These are phyloP conservation scores for Fraxinus americana DNA, from an alignment of 257 asterid species.

Conservation along the genomic window DNA sequence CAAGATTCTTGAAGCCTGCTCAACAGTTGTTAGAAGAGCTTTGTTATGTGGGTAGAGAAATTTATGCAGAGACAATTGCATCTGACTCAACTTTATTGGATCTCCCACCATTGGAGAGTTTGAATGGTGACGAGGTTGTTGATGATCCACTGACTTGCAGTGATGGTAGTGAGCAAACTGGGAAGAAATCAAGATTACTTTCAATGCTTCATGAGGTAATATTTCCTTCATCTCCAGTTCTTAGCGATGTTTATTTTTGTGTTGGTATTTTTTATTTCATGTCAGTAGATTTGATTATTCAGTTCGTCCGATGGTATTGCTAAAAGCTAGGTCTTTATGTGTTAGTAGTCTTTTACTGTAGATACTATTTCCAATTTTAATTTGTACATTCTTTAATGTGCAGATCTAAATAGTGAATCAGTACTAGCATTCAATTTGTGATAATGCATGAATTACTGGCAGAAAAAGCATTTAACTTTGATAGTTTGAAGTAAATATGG, in stretches of 20 bases:
- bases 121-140: conserved; percentile 30
- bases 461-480: conserved; percentile 32
- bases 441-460: conserved; percentile 37
- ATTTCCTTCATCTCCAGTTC: too few relatives aligned
- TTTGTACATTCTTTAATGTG: conserved; percentile 28
- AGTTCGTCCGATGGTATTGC: background rate
- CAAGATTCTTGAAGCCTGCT: conserved; percentile 83
- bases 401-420: too few relatives aligned
- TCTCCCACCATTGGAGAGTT: conserved; percentile 43
- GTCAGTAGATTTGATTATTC: background rate
- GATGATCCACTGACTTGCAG: conserved; percentile 44
- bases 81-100: conserved; percentile 38
- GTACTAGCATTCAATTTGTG: conserved; percentile 18
- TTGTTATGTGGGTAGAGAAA: conserved; percentile 65
- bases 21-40: conserved; percentile 83
- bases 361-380: conserved; percentile 14
- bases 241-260: background rate
- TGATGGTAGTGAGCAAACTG: conserved; percentile 52
- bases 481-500: conserved; percentile 23
- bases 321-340: conserved; percentile 17
- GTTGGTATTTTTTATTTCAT: background rate
- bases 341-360: background rate
- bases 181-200: conserved; percentile 82
- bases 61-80: conserved; percentile 47
- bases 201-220: conserved; percentile 84